A percentile compares a stretch with the other conserved stretches of the same genome.
Evolutionary conservation across 2,329 filamentous ascomycete genomes (phyloP).

Genomic region (Fusarium euwallaceae): DNA sequence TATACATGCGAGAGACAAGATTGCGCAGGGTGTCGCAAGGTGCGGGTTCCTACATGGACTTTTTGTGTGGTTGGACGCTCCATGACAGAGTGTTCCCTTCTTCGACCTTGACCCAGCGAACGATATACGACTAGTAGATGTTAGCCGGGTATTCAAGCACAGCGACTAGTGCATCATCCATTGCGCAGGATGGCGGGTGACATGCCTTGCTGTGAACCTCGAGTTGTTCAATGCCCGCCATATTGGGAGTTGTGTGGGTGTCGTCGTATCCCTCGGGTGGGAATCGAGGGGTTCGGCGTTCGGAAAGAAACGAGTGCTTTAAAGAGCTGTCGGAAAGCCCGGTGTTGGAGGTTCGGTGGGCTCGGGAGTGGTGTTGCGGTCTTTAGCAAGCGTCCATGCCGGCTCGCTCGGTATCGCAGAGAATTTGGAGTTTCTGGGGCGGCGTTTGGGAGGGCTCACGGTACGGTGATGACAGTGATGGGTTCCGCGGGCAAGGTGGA

Average conservation of each 20-base stretch:
- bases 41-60: constrained; percentile 77
- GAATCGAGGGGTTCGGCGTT: constrained; percentile 16
- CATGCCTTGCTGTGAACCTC: constrained; percentile 96
- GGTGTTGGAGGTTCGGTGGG: constrained; percentile 6
- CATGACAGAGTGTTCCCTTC: constrained; percentile 94
- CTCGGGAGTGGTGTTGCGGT: constrained; percentile 28
- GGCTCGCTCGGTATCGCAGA: constrained; percentile 35
- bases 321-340: constrained; percentile 20
- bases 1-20: neutral
- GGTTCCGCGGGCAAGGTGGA: constrained; percentile 28
- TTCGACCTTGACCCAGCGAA: constrained; percentile 95
- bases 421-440: constrained; percentile 29
- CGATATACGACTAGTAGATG: constrained; percentile 88
- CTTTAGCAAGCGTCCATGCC: constrained; percentile 41
- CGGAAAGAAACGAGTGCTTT: constrained; percentile 3
- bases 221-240: constrained; percentile 96
- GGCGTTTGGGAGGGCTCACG: constrained; percentile 25
- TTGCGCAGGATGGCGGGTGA: constrained; percentile 2
- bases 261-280: constrained; percentile 6
- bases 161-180: neutral
- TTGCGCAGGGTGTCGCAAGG: neutral
- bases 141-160: constrained; percentile 37
- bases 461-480: constrained; percentile 24
- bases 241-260: constrained; percentile 54
- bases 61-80: constrained; percentile 98